A percentile compares a stretch with the other conserved stretches of the same genome.
phyloP scores from a whole-genome alignment of 331 rosid genomes.

The Malus hybrid region DNA sequence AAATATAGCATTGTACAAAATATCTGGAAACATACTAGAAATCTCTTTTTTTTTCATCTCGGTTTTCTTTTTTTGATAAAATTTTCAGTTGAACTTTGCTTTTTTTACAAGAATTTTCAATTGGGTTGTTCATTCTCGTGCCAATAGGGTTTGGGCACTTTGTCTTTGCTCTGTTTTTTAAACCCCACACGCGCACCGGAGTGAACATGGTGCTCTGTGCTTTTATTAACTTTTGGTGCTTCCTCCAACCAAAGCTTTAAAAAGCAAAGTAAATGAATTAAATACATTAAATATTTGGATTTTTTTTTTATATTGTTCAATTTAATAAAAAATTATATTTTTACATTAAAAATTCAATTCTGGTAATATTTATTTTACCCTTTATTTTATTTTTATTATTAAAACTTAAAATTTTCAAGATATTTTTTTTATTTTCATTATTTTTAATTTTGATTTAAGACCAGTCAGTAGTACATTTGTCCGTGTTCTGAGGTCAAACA shows the following conservation, averaged over 20 bases:
- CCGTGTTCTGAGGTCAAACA: slow-evolving; percentile 11
- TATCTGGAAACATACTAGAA: too few species aligned
- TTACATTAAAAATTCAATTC: too few species aligned
- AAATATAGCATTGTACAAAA: too few species aligned
- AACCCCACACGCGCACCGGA: slow-evolving; percentile 22
- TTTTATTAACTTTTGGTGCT: not conserved
- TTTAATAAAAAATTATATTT: too few species aligned
- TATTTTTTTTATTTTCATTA: too few species aligned
- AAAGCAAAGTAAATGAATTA: not conserved
- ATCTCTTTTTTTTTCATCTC: not conserved
- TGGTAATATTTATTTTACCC: too few species aligned
- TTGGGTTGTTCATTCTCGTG: slow-evolving; percentile 1
- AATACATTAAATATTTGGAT: not conserved
- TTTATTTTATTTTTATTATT: too few species aligned
- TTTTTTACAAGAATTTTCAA: not conserved
- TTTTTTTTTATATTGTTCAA: too few species aligned
- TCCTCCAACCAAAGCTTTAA: not conserved
- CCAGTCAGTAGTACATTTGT: not conserved
- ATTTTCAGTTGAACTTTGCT: not conserved
- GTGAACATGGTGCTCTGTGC: slow-evolving; percentile 20
- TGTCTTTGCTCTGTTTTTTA: not conserved
- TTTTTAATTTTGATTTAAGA: not conserved
- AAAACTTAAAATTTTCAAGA: too few species aligned
- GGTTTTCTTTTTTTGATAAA: not conserved
- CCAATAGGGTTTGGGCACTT: not conserved